Evolutionary conservation across 495 filamentous ascomycete genomes (phyloP), one percentile per base, ranked within the genome.

Genomic region (Penicillium robsamsonii): DNA sequence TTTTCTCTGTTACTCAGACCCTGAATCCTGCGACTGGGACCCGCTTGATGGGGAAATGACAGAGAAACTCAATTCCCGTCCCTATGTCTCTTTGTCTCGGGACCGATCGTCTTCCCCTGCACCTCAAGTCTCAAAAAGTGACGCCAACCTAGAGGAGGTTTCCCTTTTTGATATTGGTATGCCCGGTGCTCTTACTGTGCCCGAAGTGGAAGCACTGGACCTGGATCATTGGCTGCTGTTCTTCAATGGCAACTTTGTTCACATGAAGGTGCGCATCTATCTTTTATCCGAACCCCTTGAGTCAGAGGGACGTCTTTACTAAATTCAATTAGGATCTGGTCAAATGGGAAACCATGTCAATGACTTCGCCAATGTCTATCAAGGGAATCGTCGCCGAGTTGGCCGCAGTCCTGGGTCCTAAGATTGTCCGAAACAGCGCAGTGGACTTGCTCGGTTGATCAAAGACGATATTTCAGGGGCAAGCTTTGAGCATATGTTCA

Each of bases 341-440:
- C 20, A 71, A 76, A 8, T 96, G 89, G 89, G 81, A 87, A 11
- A 58, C 65, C n/a, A 80, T 85, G 57, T 60, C 75, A 12, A 70
- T 88, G 11, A 66, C 68, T 13, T 73, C 84, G 55, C 66, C 77
- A 5, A 69, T 72, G 25, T 75, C 76, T 0, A 59, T 90, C 27
- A 91, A 89, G 69, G 84, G 83, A 0, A 77, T 84, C 38, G 71
- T 94, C 41, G 89, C 83, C 6, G 90, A 96, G 64, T 70, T 96
- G 35, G 87, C 88, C 9, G 89, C 93, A 7, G 84, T 79, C 4
- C 71, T 96, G 40, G 93, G 93, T 3, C 81, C 83, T 8, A 84
- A 85, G 7, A 61, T 91, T 45, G 80, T 87, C 38, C 70, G 69
- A 31, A 70, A 84, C 49, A 80, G 72, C 49, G 76, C 72, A 1